Evolutionary conservation across 352 stramenopile species (phyloP), one percentile per base, ranked within the genome.

Genomic region (Globisporangium cylindrosporum): DNA sequence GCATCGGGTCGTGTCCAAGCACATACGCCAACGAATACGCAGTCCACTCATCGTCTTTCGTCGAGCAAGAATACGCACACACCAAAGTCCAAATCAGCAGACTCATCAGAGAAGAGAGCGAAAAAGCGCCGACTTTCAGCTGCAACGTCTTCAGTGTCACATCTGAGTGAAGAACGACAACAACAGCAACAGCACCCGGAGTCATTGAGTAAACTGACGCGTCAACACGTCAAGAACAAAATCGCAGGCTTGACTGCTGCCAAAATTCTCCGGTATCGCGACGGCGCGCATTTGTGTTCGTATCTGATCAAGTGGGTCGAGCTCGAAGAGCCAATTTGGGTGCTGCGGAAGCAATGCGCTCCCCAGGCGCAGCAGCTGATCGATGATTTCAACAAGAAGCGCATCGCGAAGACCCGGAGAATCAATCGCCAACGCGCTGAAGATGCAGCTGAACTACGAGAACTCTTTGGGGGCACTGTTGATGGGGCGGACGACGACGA

Each of bases 301-400:
- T 88, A 75, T 64, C 59, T 72, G 8, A 72, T 88, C 63, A 57
- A 76, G 48, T 86, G 74, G 76, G 27, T 62, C 65, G 72, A 62
- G 25, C 18, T 73, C 3, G 20, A 22, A 1, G 25, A 51, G 20
- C 74, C 76, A 6, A 56, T 71, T 6, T 88, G 80, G 80, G 77
- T 86, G 32, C 8, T 67, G 12, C 70, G 74, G 3, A 72, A 72
- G 1, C 79, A 82, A 62, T 75, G 69, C 38, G 56, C 68, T 0
- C 32, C 24, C 0, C 74, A 88, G 56, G 71, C 70, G 3, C 74
- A 70, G 58, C 32, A 70, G 1, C 7, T 81, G 14, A 84, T 88
- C 34, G 71, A 82, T 53, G 4, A 36, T 6, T 88, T 70, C 60
- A 54, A 59, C 57, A 65, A 64, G 15, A 38, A 25, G 36, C 63